Base-by-base conservation (phyloP, 2,329 filamentous ascomycete genomes). In the Akanthomyces muscarius region DNA sequence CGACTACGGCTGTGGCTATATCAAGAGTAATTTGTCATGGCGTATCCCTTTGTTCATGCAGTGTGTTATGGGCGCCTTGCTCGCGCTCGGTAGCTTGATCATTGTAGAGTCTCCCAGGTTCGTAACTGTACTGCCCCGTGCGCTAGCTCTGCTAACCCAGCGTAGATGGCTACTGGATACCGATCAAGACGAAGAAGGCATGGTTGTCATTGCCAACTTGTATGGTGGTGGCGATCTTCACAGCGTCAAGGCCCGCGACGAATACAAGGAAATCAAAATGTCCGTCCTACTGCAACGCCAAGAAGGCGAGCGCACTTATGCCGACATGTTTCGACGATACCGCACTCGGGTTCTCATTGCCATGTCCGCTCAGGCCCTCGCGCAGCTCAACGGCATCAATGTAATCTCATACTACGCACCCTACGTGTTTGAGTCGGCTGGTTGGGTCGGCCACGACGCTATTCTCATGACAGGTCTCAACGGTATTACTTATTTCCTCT, bases 251-350 rank as follows among this genome's bases (percentile, higher is more conserved):
- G 95, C 95, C 1, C 87, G 93, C 64, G 93, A 97, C 62, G 95
- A 99, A 76, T 99, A 96, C 77, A 91, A 94, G 70, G 95, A 98
- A 72, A 99, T 99, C 80, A 99, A 99, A 81, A 97, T 97, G 91
- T 89, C 94, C 70, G 95, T 99, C 36, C 84, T 99, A 41, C 81
- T 98, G 28, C 89, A 94, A 75, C 90, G 95, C 58, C 92, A 97
- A 77, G 95, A 99, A 78, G 95, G 95, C 69, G 95, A 98, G 78
- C 86, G 95, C 68, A 87, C 90, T 0, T 99, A 98, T 75, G 70
- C 76, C 45, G 95, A 98, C 66, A 99, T 99, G 95, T 99, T 98
- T 82, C 89, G 85, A 71, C 87, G 91, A 66, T 98, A 98, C 80
- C 86, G 84, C 73, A 95, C 90, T 71, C 91, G 95, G 60, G 94